Evolutionary conservation across 768 basidiomycete species (phyloP).

Genomic region (Leccinum variicolor): DNA sequence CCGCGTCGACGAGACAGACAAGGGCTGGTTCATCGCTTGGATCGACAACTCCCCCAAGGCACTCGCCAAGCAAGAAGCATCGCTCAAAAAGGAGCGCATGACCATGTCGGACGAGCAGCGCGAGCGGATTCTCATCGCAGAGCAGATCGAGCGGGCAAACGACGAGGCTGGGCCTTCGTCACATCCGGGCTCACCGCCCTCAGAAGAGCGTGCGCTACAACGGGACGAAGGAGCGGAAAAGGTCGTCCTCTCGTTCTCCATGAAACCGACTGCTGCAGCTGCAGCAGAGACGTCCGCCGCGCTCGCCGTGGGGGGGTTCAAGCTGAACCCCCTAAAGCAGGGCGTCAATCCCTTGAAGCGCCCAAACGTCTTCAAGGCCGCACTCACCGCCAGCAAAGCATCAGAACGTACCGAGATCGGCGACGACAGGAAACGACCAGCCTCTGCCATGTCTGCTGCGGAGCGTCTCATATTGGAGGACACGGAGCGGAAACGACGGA

Average conservation of each 20-base stretch:
- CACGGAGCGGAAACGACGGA: constrained; percentile 80
- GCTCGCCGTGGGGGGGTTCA: constrained; percentile 42
- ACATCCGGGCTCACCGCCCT: constrained; percentile 35
- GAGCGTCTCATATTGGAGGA: constrained; percentile 89
- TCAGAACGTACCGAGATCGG: constrained; percentile 27
- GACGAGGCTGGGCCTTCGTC: constrained; percentile 37
- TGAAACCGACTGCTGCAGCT: constrained; percentile 42
- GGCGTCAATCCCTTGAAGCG: constrained; percentile 65
- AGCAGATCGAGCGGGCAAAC: constrained; percentile 90
- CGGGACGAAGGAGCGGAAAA: constrained; percentile 71
- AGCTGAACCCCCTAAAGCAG: constrained; percentile 48
- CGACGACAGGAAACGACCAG: constrained; percentile 60
- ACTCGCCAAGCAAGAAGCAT: constrained; percentile 83
- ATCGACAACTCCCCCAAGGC: constrained; percentile 96
- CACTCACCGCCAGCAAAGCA: constrained; percentile 29
- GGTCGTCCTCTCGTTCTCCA: constrained; percentile 68
- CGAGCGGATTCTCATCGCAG: constrained; percentile 82
- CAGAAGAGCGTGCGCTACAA: constrained; percentile 56
- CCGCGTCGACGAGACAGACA: constrained; percentile 96
- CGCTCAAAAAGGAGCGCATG: constrained; percentile 86
- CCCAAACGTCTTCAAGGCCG: constrained; percentile 69
- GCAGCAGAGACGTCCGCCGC: constrained; percentile 29
- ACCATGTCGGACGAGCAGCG: constrained; percentile 94
- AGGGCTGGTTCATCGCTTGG: constrained; percentile 98
- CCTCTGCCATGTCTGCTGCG: constrained; percentile 70